Evolutionary conservation across 345 rosid species (phyloP).

Genomic region (Eutrema yunnanense): DNA sequence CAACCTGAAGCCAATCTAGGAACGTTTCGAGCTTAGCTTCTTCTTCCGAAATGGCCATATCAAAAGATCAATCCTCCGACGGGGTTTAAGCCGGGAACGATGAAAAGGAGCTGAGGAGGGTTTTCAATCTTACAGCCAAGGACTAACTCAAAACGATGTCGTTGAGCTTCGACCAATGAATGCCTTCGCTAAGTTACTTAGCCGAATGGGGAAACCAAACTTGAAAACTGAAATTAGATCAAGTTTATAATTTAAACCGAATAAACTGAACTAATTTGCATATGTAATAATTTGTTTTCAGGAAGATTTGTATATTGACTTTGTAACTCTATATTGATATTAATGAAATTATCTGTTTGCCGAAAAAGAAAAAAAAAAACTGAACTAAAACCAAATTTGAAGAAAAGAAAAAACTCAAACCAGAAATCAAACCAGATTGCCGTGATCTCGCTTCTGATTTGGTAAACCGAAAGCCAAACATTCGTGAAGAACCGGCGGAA

Average conservation of each 20-base stretch:
- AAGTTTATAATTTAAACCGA: too few species aligned
- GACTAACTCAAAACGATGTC: neutral
- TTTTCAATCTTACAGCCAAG: neutral
- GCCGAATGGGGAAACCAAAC: too few species aligned
- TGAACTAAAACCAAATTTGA: too few species aligned
- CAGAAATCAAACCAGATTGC: neutral
- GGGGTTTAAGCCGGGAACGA: neutral
- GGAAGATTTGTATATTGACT: too few species aligned
- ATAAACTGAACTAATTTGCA: too few species aligned
- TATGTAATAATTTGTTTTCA: too few species aligned
- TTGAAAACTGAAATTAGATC: too few species aligned
- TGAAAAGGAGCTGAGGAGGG: neutral
- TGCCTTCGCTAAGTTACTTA: neutral
- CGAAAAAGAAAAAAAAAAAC: too few species aligned
- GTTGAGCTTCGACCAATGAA: neutral
- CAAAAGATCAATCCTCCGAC: neutral
- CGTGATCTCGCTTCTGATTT: neutral
- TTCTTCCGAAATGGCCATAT: constrained; percentile 3
- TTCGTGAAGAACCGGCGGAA: neutral
- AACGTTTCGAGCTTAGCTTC: constrained; percentile 8
- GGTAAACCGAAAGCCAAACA: neutral
- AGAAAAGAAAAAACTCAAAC: too few species aligned
- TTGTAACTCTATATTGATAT: too few species aligned
- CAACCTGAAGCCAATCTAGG: constrained; percentile 22
- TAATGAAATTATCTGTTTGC: too few species aligned